Evolutionary conservation across 495 filamentous ascomycete species (phyloP).

Genomic region (Penicillium arizonense): DNA sequence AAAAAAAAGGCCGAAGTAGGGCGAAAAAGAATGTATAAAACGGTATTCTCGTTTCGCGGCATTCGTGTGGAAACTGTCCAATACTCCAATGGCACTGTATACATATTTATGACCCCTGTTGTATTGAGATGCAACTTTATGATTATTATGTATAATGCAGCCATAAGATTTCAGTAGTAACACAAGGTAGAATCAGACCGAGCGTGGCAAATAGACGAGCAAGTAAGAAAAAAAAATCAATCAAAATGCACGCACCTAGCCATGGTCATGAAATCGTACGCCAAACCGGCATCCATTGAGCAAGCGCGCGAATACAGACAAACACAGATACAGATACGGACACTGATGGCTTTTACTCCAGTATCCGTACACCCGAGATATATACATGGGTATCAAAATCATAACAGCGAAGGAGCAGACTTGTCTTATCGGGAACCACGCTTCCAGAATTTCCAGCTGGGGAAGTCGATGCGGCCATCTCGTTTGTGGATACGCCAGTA

Average conservation of each 20-base stretch:
- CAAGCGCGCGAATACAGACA: neutral
- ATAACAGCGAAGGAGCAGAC: slow-evolving; percentile 10
- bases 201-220: slow-evolving; percentile 10
- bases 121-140: neutral
- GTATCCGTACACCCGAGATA: slow-evolving; percentile 25
- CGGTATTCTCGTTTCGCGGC: too few species aligned
- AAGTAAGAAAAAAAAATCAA: slow-evolving; percentile 8
- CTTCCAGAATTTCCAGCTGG: slow-evolving; percentile 62
- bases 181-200: slow-evolving; percentile 2
- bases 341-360: slow-evolving; percentile 5
- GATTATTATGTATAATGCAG: slow-evolving; percentile 1
- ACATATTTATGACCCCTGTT: too few species aligned
- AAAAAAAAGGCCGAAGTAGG: too few species aligned
- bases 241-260: slow-evolving; percentile 11
- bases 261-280: slow-evolving; percentile 25
- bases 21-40: too few species aligned
- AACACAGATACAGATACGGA: neutral
- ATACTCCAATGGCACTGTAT: too few species aligned
- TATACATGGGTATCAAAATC: slow-evolving; percentile 33
- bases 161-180: slow-evolving; percentile 2
- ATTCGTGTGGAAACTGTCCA: too few species aligned
- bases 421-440: slow-evolving; percentile 27
- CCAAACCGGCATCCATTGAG: slow-evolving; percentile 5
- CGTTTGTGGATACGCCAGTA: slow-evolving; percentile 75
- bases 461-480: slow-evolving; percentile 43